phyloP scores from a whole-genome alignment of 352 stramenopile species.

The Globisporangium splendens region DNA sequence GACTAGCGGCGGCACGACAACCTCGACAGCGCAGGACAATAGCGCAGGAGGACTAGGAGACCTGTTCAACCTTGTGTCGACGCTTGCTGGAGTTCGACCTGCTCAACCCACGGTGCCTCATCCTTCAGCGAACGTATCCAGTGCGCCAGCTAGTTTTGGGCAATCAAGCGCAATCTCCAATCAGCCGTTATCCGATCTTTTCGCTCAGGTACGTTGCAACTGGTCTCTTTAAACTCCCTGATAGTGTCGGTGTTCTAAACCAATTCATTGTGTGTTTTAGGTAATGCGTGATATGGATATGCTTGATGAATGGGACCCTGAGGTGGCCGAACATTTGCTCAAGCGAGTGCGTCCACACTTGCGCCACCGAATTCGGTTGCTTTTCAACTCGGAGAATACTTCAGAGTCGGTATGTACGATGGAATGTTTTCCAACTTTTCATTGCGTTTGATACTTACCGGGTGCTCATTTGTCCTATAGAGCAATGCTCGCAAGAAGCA shows the following conservation, averaged over 20 bases:
- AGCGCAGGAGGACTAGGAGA: background rate
- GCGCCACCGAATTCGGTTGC: slow-evolving; percentile 10
- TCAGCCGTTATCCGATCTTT: slow-evolving; percentile 9
- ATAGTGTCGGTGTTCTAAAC: background rate
- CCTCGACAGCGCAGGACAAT: slow-evolving; percentile 1
- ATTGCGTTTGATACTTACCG: background rate
- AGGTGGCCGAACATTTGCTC: slow-evolving; percentile 9
- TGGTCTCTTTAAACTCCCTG: background rate
- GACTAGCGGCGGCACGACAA: background rate
- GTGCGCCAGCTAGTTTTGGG: background rate
- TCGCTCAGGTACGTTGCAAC: slow-evolving; percentile 9
- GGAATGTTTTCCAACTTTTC: background rate
- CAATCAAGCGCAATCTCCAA: background rate
- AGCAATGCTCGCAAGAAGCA: background rate
- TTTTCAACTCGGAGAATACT: background rate
- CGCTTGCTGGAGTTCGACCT: slow-evolving; percentile 1
- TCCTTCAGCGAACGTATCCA: background rate
- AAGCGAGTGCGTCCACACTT: slow-evolving; percentile 13
- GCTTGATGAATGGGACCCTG: slow-evolving; percentile 16
- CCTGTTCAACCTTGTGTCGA: slow-evolving; percentile 13
- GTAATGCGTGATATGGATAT: slow-evolving; percentile 18
- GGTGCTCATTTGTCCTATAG: background rate
- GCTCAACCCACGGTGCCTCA: background rate
- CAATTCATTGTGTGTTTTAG: slow-evolving; percentile 1
- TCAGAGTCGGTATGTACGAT: background rate